Base-by-base conservation (phyloP, 371 early-diverging fungal genomes). In the Capniomyces stellatus region DNA sequence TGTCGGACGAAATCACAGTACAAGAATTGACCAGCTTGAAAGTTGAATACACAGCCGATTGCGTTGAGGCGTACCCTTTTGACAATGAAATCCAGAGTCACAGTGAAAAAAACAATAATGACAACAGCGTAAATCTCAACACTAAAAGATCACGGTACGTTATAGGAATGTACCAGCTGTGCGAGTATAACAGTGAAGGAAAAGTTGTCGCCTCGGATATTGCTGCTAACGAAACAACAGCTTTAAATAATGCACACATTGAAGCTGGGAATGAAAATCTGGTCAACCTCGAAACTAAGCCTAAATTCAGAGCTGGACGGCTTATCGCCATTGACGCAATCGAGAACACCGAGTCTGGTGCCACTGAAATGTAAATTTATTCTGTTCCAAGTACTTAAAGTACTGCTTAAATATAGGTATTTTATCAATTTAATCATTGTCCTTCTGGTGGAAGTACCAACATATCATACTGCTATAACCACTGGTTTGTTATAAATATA, bases 111-210 rank as follows among this genome's bases (percentile, higher is more conserved):
- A 10, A 3, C 15, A 46, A 42, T 29, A 21, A 42, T 12, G 28
- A 22, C 46, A 15, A 3, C 4, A 10, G 8, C 8, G 21, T 18
- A 25, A 3, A 4, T 3, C 8, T 22, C 6, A 44, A 8, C 25
- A 12, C 6, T 10, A 19, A 44, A 44, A 19, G n/a, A 22, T 21
- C 22, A 48, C 2, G 65, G 23, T 50, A 64, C 3, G 54, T 60
- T 27, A 52, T 65, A 10, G 66, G 66, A 25, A 65, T 64, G 2
- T 65, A 65, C 41, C 57, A 65, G 55, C 44, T 65, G 4, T 28
- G 58, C 10, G 35, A 53, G 25, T 21, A 43, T 0, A 56, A 57
- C 13, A 22, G 29, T n/a, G 57, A 30, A 21, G 43, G 46, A 44
- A 19, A 44, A 22, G 4, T 44, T 4, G 27, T 27, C 27, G 27